A percentile compares a stretch with the other conserved stretches of the same genome.
phyloP scores from a whole-genome alignment of 2,329 filamentous ascomycete genomes.

The Epichloe brachyelytri region DNA sequence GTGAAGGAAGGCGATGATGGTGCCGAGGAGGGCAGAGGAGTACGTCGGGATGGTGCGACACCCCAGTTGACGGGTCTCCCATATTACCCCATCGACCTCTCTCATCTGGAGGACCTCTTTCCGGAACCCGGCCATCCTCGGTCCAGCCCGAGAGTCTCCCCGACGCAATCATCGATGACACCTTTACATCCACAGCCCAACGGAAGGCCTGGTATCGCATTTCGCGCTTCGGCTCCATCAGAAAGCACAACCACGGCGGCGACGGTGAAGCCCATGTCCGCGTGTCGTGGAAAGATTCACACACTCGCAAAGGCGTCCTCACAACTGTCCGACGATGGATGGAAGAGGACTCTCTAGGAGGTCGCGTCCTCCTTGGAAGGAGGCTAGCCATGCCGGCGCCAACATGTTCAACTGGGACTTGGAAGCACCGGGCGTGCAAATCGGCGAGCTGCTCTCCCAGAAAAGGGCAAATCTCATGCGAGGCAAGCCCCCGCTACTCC shows the following conservation, averaged over 20 bases:
- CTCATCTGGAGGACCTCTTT: conserved; percentile 21
- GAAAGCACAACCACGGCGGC: conserved; percentile 42
- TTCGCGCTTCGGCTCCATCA: conserved; percentile 45
- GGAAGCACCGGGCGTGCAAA: conserved; percentile 34
- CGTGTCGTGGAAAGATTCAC: conserved; percentile 44
- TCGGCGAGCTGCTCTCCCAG: conserved; percentile 24
- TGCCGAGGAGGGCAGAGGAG: background rate
- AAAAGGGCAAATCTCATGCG: conserved; percentile 9
- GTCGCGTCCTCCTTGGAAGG: conserved; percentile 28
- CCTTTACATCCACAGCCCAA: conserved; percentile 40
- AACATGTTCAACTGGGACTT: conserved; percentile 51
- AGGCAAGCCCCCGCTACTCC: conserved; percentile 12
- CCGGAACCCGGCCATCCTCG: conserved; percentile 12
- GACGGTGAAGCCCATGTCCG: conserved; percentile 44
- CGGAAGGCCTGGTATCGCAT: conserved; percentile 54
- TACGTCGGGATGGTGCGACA: background rate
- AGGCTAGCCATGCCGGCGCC: conserved; percentile 26
- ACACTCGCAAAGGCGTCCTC: conserved; percentile 39
- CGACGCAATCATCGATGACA: conserved; percentile 36
- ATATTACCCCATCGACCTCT: conserved; percentile 19
- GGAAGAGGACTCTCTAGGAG: conserved; percentile 48
- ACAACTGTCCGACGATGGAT: conserved; percentile 52
- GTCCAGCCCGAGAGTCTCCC: conserved; percentile 24
- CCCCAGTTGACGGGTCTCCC: conserved; percentile 8
- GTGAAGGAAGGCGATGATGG: background rate